Percentiles rank a stretch among this genome's conserved stretches.
Conservation (phyloP, 208 protist species). For the Perkinsela sp. region DNA sequence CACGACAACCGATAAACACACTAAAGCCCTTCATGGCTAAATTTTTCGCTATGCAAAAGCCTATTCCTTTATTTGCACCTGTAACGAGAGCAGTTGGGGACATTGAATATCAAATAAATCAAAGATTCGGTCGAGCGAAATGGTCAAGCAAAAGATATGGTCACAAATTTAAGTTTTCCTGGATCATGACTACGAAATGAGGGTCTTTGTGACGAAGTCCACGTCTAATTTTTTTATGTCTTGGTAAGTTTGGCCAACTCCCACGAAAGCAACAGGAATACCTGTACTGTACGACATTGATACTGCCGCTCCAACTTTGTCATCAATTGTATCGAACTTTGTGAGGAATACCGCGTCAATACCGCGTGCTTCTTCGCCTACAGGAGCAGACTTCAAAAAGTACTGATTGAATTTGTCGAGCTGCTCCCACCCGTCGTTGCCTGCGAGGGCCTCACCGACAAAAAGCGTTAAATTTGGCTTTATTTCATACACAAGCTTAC, state of each 20-base stretch:
- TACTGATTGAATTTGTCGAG: slow-evolving; percentile 86
- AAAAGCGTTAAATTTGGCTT: slow-evolving; percentile 89
- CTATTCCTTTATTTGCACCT: slow-evolving; percentile 11
- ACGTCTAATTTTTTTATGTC: slow-evolving; percentile 83
- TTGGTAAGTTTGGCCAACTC: slow-evolving; percentile 89
- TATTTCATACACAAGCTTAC: slow-evolving; percentile 86
- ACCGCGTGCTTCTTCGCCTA: slow-evolving; percentile 27
- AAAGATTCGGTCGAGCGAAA: too few relatives aligned
- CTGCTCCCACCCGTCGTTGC: slow-evolving; percentile 96
- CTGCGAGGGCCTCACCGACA: slow-evolving; percentile 97
- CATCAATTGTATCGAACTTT: slow-evolving; percentile 99
- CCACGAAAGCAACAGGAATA: slow-evolving; percentile 96
- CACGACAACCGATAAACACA: slow-evolving; percentile 12
- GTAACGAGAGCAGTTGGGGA: slow-evolving; percentile 8
- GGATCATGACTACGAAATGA: slow-evolving; percentile 59
- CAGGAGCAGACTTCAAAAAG: slow-evolving; percentile 58
- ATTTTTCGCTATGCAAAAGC: slow-evolving; percentile 10
- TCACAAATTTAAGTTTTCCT: too few relatives aligned
- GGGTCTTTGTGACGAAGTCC: slow-evolving; percentile 67
- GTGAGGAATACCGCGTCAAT: slow-evolving; percentile 98
- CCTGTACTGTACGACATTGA: slow-evolving; percentile 95
- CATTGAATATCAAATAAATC: slow-evolving; percentile 1
- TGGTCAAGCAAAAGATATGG: too few relatives aligned
- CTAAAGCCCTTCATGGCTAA: slow-evolving; percentile 8
- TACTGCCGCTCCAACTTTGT: slow-evolving; percentile 97